Base-by-base conservation (phyloP, 305 asterid genomes). In the Solanum hybrid region DNA sequence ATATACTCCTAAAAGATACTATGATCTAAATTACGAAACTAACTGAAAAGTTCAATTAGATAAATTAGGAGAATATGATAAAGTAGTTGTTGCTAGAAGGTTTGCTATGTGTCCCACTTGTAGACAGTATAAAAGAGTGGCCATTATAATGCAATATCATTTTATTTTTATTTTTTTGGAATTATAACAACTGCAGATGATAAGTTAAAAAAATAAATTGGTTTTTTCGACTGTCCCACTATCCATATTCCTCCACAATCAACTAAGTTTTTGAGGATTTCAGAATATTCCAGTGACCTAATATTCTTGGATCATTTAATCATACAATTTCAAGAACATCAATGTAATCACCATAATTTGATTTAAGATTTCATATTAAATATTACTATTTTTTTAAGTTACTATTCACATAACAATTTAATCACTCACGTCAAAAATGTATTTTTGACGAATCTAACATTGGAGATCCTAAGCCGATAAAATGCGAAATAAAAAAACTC, bases 71-170 rank as follows among this genome's bases (percentile, higher is more conserved):
- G 35, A 46, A 83, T 77, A 20, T 42, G 79, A 73, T 73, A 13
- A 16, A 75, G 24, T 33, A 14, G 75, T 31, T 51, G 29, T 18
- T 84, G 9, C 87, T 84, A 31, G 75, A 84, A 84, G 88, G 88
- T 84, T 51, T 26, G 42, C 3, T n/a, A 33, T 46, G 74, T 51
- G 74, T 46, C 87, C 74, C 87, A 46, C 36, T 46, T 29, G 75
- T 20, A 39, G n/a, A 83, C 28, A 20, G 87, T 20, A 51, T 51
- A 29, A 82, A 82, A 28, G 42, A 31, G 75, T 84, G 88, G 75
- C 88, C 88, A 84, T 51, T 51, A 84, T 51, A 84, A 31, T 31
- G 13, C 88, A 84, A 31, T 18, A 37, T 29, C 4, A 31, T 5
- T 13, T 46, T 34, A 1, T 5, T 14, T 14, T 2, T 2, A 29